Evolutionary conservation across 495 filamentous ascomycete genomes (phyloP), one percentile per base, ranked within the genome.

Genomic region (Neurospora pannonica): DNA sequence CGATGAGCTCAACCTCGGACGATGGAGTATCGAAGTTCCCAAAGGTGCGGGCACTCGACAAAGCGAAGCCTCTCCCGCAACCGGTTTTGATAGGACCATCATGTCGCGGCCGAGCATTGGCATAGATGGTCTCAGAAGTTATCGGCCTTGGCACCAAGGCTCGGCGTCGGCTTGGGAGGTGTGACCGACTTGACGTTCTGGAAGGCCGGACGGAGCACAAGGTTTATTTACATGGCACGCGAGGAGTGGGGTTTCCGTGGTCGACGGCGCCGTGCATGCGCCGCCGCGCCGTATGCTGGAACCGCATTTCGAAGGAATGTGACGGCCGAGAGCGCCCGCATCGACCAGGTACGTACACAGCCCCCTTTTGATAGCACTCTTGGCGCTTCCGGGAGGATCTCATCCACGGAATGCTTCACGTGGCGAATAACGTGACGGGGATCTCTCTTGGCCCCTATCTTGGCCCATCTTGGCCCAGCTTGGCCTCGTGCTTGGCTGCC

Each of bases 361-460:
- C 54, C 28, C 54, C 54, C 28, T 67, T 34, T 67, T 31, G 54
- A 62, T 62, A 62, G 15, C 24, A 36, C 10, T 37, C 76, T 76
- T 76, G 74, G 76, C 28, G 46, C 6, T 34, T 13, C 2, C 54
- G 54, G 54, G 28, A 19, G 13, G 15, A 67, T 67, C 54, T 67
- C 54, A 67, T 67, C 54, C 54, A 67, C 31, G 40, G 19, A 70
- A 43, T 40, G n/a, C 21, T 36, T 67, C 72, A 74, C 62, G 72
- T 74, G 72, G 72, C 72, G 38, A 74, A n/a, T 8, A 74, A 36
- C 62, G n/a, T 74, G 62, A 70, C n/a, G 38, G 39, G 5, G 5
- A 38, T 36, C 31, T 19, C 31, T 37, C 71, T 72, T 37, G 38
- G 38, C 36, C 24, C 19, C 13, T 17, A 1, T 62, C 54, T 62